phyloP scores from a whole-genome alignment of 2,329 filamentous ascomycete genomes.

The Delphinella strobiligena region DNA sequence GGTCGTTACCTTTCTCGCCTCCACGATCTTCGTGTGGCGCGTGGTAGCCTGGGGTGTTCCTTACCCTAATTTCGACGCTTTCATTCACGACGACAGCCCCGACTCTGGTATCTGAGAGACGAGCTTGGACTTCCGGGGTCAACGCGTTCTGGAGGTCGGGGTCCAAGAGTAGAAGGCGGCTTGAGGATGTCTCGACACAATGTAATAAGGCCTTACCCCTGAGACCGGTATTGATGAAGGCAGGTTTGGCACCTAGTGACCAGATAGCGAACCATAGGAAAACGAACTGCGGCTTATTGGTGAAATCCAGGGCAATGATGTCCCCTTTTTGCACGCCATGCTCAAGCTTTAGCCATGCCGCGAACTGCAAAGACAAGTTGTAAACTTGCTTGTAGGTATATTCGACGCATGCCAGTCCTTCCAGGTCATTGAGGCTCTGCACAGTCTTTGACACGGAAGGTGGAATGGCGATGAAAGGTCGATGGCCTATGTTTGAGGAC shows the following conservation, averaged over 20 bases:
- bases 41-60: constrained; percentile 14
- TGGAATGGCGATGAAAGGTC: constrained; percentile 20
- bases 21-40: constrained; percentile 20
- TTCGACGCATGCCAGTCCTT: constrained; percentile 15
- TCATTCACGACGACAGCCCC: constrained; percentile 53
- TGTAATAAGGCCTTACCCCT: constrained; percentile 59
- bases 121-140: constrained; percentile 37
- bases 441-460: constrained; percentile 14
- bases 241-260: constrained; percentile 71
- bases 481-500: constrained; percentile 31
- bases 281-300: constrained; percentile 68
- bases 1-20: constrained; percentile 28
- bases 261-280: constrained; percentile 68
- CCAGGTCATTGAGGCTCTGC: constrained; percentile 6
- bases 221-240: constrained; percentile 83
- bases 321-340: constrained; percentile 56
- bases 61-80: constrained; percentile 37
- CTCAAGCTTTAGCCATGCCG: constrained; percentile 57
- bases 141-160: constrained; percentile 43
- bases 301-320: constrained; percentile 68
- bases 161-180: constrained; percentile 60
- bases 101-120: constrained; percentile 31
- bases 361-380: constrained; percentile 57
- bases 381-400: constrained; percentile 72
- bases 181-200: constrained; percentile 56